phyloP scores from a whole-genome alignment of 1,139 yeast species.

The Hansenula sp. region DNA sequence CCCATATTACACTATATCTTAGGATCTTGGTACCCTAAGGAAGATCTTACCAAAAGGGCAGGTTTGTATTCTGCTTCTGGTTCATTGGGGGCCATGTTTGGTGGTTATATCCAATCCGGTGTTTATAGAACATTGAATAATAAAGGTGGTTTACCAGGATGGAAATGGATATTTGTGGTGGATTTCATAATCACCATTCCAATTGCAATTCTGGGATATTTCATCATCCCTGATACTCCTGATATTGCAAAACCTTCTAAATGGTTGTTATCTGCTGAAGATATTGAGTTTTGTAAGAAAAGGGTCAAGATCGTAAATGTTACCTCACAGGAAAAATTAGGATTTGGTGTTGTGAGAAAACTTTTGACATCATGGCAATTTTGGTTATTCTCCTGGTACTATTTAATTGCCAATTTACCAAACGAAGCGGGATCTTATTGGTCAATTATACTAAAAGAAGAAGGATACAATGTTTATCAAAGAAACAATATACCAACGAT shows the following conservation, averaged over 20 bases:
- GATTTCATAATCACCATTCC: constrained; percentile 49
- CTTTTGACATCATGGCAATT: constrained; percentile 13
- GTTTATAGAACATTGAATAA: constrained; percentile 24
- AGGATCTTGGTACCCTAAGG: constrained; percentile 22
- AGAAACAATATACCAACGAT: constrained; percentile 34
- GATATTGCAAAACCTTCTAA: constrained; percentile 31
- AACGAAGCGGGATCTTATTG: constrained; percentile 2
- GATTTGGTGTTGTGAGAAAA: constrained; percentile 6
- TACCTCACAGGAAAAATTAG: constrained; percentile 9
- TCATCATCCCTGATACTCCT: constrained; percentile 47
- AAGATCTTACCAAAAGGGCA: constrained; percentile 23
- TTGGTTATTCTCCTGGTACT: constrained; percentile 12
- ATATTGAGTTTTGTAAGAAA: constrained; percentile 6
- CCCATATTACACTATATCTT: constrained; percentile 22
- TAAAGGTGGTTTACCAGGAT: constrained; percentile 27
- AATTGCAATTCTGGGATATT: constrained; percentile 38
- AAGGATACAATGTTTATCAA: constrained; percentile 30
- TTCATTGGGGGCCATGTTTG: constrained; percentile 30
- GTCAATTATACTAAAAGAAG: constrained; percentile 26
- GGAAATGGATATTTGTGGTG: constrained; percentile 33
- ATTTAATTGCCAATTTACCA: constrained; percentile 5
- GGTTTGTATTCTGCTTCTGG: constrained; percentile 26
- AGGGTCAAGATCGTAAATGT: constrained; percentile 12
- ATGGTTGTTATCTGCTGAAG: constrained; percentile 13
- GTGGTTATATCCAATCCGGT: constrained; percentile 34